Percentiles rank a stretch among this genome's conserved stretches.
Conservation (phyloP, 495 filamentous ascomycete genomes). For the Podospora australis region DNA sequence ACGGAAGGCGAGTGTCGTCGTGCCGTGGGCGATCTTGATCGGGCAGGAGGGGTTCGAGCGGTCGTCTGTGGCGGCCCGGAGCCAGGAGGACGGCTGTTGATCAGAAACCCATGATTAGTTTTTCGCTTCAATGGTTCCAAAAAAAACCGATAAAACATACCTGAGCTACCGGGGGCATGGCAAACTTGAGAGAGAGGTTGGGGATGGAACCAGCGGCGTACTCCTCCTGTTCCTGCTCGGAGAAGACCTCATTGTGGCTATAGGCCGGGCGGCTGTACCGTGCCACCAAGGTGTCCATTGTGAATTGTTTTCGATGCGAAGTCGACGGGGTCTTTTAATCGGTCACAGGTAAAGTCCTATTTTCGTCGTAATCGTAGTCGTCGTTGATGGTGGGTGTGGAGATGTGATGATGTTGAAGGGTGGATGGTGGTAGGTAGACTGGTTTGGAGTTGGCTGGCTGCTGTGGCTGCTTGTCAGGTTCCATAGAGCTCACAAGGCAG, state of each 20-base stretch:
- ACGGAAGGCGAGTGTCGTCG: conserved; percentile 94
- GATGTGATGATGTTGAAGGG: background rate
- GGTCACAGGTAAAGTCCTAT: background rate
- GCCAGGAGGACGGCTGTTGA: conserved; percentile 78
- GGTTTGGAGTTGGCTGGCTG: background rate
- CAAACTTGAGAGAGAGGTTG: conserved; percentile 75
- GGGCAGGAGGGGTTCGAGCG: conserved; percentile 91
- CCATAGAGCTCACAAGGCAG: conserved; percentile 25
- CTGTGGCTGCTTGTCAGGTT: conserved; percentile 7
- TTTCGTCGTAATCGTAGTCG: conserved; percentile 7
- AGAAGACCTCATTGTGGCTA: conserved; percentile 63
- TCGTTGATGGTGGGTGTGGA: conserved; percentile 2
- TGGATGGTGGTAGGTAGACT: no score
- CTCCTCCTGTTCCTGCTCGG: conserved; percentile 70
- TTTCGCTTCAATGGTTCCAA: background rate
- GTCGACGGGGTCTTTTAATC: background rate
- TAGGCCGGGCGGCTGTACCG: conserved; percentile 69
- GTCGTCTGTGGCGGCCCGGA: conserved; percentile 95
- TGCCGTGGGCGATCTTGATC: conserved; percentile 98
- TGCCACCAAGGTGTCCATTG: conserved; percentile 89
- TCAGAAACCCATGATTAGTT: background rate
- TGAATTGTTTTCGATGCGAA: conserved; percentile 1
- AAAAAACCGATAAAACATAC: conserved; percentile 42
- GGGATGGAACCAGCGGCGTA: conserved; percentile 58
- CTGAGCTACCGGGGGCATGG: conserved; percentile 87